Evolutionary conservation across 2,329 filamentous ascomycete genomes (phyloP).

Genomic region (Colletotrichum aenigma): DNA sequence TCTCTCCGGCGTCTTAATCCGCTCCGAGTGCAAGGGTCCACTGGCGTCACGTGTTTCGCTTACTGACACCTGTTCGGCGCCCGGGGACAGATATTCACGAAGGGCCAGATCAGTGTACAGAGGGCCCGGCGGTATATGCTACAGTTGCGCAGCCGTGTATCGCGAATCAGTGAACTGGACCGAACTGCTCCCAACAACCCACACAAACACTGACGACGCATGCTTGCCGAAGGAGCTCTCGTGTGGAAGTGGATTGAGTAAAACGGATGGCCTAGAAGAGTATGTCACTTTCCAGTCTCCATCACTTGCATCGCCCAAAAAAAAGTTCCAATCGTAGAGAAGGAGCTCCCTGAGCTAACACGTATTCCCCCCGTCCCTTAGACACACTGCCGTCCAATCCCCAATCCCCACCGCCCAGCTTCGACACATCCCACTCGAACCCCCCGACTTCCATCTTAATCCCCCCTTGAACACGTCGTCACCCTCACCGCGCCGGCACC

Average conservation of each 20-base stretch:
- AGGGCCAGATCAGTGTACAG: slow-evolving; percentile 26
- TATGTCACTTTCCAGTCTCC: background rate
- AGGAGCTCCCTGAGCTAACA: slow-evolving; percentile 20
- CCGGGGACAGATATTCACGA: slow-evolving; percentile 41
- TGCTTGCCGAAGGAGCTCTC: background rate
- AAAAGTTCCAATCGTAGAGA: background rate
- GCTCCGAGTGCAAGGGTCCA: slow-evolving; percentile 12
- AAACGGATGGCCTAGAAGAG: slow-evolving; percentile 6
- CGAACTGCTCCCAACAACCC: background rate
- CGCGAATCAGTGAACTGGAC: background rate
- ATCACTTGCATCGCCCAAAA: background rate
- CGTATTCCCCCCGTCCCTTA: slow-evolving; percentile 19
- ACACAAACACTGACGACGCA: slow-evolving; percentile 28
- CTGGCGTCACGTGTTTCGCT: slow-evolving; percentile 37
- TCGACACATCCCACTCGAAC: slow-evolving; percentile 20
- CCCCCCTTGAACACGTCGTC: slow-evolving; percentile 19
- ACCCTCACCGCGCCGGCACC: slow-evolving; percentile 24
- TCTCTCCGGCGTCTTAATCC: slow-evolving; percentile 8
- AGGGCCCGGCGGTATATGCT: background rate
- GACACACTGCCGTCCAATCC: slow-evolving; percentile 2
- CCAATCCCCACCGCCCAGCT: slow-evolving; percentile 21
- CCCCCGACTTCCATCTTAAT: background rate
- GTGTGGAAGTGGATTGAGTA: slow-evolving; percentile 8
- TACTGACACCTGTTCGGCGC: slow-evolving; percentile 46
- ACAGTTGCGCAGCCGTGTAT: background rate